Evolutionary conservation across 2,329 filamentous ascomycete species (phyloP), one percentile per base, ranked within the genome.

Genomic region (Fusarium proliferatum): DNA sequence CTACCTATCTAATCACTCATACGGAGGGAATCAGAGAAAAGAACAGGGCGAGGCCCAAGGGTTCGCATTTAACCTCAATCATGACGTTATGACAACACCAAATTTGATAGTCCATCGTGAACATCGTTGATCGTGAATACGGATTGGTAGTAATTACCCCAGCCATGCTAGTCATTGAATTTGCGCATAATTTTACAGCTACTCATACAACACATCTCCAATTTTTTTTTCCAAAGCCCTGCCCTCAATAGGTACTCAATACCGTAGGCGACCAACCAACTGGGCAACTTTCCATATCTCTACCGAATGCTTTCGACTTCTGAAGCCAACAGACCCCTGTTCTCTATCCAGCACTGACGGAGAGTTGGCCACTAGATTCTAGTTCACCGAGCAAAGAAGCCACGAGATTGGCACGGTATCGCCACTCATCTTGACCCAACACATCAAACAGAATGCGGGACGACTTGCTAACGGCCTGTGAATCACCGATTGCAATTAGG

Each of bases 371-470:
- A 13, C 71, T 76, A 42, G 53, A 39, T 16, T 73, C 67, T 34
- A 77, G 42, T 30, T 79, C 72, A 17, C 67, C 42, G 8, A 79
- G 46, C 33, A 81, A 41, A 6, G 41, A 59, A 13, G 67, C 71
- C 6, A 82, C 77, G 28, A 75, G 55, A 11, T 56, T 59, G 7
- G 80, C 69, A 8, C 82, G 78, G 49, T 67, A 46, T 12, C 56
- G 67, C 81, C 81, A 82, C 67, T 84, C 83, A 3, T 82, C 76
- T 41, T 77, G 76, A 9, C 82, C 82, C 2, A 84, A 65, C n/a
- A 83, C 69, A 23, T 69, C 68, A 38, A 84, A 77, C 62, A 84
- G 74, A 15, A 78, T 72, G 61, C 34, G 78, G 49, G 65, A 79
- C 73, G 75, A 74, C 75, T 74, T 81, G 75, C 51, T 79, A 72